Conservation (phyloP, 2,329 filamentous ascomycete species). For the Kalaharituber pfeilii region DNA sequence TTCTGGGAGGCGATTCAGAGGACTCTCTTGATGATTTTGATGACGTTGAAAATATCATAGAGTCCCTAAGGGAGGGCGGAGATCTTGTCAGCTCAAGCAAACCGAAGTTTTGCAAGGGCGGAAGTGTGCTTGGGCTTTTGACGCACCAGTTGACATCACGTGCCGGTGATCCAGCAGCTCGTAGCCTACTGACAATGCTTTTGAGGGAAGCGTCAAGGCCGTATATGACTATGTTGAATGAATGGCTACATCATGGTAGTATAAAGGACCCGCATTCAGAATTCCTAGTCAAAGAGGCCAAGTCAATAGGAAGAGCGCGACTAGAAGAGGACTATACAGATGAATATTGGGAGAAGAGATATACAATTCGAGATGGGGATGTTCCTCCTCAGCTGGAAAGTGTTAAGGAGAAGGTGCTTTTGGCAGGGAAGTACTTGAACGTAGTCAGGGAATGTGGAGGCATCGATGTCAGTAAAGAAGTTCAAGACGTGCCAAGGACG, state of each 20-base stretch:
- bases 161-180: slow-evolving; percentile 81
- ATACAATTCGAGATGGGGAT: slow-evolving; percentile 80
- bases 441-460: slow-evolving; percentile 94
- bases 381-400: slow-evolving; percentile 80
- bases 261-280: slow-evolving; percentile 90
- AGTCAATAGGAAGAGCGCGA: slow-evolving; percentile 78
- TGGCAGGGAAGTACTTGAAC: slow-evolving; percentile 95
- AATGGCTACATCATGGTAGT: slow-evolving; percentile 91
- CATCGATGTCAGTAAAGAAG: slow-evolving; percentile 78
- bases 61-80: slow-evolving; percentile 71
- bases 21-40: slow-evolving; percentile 57
- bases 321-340: slow-evolving; percentile 95
- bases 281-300: slow-evolving; percentile 89
- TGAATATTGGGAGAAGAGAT: slow-evolving; percentile 97
- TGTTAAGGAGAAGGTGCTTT: slow-evolving; percentile 82
- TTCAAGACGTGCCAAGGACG: slow-evolving; percentile 71
- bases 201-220: slow-evolving; percentile 77
- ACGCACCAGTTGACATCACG: slow-evolving; percentile 72
- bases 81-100: slow-evolving; percentile 57
- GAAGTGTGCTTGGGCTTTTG: slow-evolving; percentile 74
- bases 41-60: slow-evolving; percentile 82
- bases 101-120: slow-evolving; percentile 89
- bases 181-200: slow-evolving; percentile 61
- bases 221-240: slow-evolving; percentile 96
- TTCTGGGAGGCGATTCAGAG: slow-evolving; percentile 61